Evolutionary conservation across 441 rosid species (phyloP).

Genomic region (Aleurites moluccanus): DNA sequence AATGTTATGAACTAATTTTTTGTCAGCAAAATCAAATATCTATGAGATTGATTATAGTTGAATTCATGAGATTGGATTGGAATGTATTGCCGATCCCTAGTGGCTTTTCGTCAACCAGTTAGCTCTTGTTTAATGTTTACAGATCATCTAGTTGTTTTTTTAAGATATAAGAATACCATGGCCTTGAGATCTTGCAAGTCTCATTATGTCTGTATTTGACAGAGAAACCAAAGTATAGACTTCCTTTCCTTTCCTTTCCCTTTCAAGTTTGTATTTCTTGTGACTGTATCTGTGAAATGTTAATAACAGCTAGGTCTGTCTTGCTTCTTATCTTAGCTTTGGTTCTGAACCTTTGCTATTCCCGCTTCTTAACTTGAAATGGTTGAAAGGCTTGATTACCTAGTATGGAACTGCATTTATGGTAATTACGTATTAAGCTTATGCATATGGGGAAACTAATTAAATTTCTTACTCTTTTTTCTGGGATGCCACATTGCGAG

Average conservation of each 20-base stretch:
- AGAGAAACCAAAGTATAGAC: not conserved
- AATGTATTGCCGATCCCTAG: not conserved
- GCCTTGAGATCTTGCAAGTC: not conserved
- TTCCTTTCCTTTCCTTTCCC: not conserved
- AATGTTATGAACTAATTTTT: not conserved
- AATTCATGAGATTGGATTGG: not conserved
- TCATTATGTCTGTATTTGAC: not conserved
- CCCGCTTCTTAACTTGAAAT: not conserved
- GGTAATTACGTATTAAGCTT: not conserved
- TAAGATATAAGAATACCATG: not conserved
- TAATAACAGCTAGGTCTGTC: not conserved
- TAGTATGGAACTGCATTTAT: not conserved
- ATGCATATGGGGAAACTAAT: not conserved
- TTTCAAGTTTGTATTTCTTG: not conserved
- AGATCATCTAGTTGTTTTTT: not conserved
- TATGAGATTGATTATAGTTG: slow-evolving; percentile 3
- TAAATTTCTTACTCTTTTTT: not conserved
- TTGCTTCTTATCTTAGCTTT: slow-evolving; percentile 1
- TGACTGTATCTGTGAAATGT: not conserved
- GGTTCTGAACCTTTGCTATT: not conserved
- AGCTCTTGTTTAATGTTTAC: not conserved
- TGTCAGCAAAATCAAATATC: not conserved
- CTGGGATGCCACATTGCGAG: not conserved
- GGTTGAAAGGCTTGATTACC: not conserved
- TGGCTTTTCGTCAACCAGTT: not conserved